Evolutionary conservation across 2,329 filamentous ascomycete species (phyloP), one percentile per base, ranked within the genome.

Genomic region (Sporothrix schenckii): DNA sequence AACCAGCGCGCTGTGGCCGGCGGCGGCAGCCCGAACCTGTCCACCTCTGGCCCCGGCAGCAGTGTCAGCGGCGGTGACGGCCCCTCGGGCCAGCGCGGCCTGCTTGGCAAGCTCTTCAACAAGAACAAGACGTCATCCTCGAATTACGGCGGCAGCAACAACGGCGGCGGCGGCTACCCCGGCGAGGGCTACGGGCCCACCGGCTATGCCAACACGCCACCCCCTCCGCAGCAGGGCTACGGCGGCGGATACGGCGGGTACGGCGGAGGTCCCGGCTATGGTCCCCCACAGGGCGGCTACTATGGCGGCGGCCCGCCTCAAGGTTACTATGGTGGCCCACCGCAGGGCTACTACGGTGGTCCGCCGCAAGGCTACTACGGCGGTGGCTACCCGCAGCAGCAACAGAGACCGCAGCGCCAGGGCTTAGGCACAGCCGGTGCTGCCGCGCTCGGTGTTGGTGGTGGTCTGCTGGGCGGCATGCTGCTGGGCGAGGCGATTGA

Each of bases 401-500:
- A 79, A 72, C 79, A 81, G 72, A 83, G 83, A 75, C 74, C 78
- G 61, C 80, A 79, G 79, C 66, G 68, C 39, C 50, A 66, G 4
- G 81, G 82, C 34, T 80, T 94, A 81, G 92, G 92, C n/a, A 84
- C 87, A 72, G 87, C 85, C 1, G 92, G 92, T 63, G 92, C 89
- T 67, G 88, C 90, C 10, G 92, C 92, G 27, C 82, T 97, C 56
- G 93, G 93, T 81, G 79, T 92, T 4, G 93, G 93, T 74, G 93
- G 91, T 73, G 93, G 93, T 79, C 77, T 97, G 77, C 76, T 97
- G 0, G 94, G 93, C 75, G 93, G 93, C 69, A 86, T 88, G 72
- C 73, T 97, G 76, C 80, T 97, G 44, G 89, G 85, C 2, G 84
- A 91, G 76, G 89, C 89, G 1, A 83, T 94, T 66, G 81, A 91